Evolutionary conservation across 2,329 filamentous ascomycete genomes (phyloP), one percentile per base, ranked within the genome.

Genomic region (Rutstroemia sp.): DNA sequence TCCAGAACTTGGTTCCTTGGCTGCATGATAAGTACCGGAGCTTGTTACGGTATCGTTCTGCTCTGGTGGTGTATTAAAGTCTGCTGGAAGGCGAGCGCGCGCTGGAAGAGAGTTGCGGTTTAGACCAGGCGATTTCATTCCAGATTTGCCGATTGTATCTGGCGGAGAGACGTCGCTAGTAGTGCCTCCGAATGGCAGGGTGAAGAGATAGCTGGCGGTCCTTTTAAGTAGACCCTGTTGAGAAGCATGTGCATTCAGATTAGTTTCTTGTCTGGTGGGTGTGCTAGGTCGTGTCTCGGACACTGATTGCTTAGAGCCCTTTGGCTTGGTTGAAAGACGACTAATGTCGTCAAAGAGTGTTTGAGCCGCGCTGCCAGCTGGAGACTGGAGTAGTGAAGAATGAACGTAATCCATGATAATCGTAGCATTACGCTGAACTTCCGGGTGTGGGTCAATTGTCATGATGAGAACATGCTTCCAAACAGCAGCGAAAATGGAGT

Each of bases 381-480:
- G 80, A 0, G 92, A 96, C 51, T 87, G 81, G 5, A 96, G 74
- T 12, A 99, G 77, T 0, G 85, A 81, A 51, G 87, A 80, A 67
- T 96, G 86, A 25, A 97, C 80, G 66, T 87, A 89, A 71, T 99
- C 94, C 30, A 95, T 83, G 46, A 97, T 85, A n/a, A 87, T 79
- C 5, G 84, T 85, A 9, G 91, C 92, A 69, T 94, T 88, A 62
- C 87, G 81, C 61, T 95, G 88, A 37, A 97, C 89, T 68, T 97
- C 92, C 1, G 92, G 91, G 68, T 96, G 92, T 42, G 94, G 92
- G 68, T 99, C 94, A 18, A 95, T 90, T 46, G 90, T 92, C 71
- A 97, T 79, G 60, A 95, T 89, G 58, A 96, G 77, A 45, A 95
- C 79, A 66, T 96, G 89, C 70, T 95, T 94, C 94, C 94, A 99